Percentiles rank a stretch among this genome's conserved stretches.
Evolutionary conservation across 2,329 filamentous ascomycete species (phyloP).

Genomic region (Stagonosporopsis cucurbitacearum): DNA sequence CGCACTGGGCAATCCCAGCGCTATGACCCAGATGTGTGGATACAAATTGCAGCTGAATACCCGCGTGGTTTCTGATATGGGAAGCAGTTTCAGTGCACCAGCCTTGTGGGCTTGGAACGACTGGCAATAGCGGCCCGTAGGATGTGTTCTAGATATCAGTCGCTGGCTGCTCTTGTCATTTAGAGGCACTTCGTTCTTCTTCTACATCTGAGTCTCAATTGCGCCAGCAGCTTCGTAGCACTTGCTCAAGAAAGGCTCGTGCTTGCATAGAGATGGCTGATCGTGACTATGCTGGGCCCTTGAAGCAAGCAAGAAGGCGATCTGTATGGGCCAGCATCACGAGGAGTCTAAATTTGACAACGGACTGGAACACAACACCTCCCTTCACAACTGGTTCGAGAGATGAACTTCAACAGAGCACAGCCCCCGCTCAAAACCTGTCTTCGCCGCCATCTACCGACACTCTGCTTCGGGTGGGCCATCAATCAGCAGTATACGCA

Average conservation of each 20-base stretch:
- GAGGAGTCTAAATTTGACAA: background rate
- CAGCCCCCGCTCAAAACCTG: background rate
- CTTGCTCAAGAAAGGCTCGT: too few relatives aligned
- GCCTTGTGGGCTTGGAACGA: background rate
- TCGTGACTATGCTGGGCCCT: slow-evolving; percentile 6
- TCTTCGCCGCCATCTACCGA: background rate
- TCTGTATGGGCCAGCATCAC: background rate
- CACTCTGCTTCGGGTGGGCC: background rate
- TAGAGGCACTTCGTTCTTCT: background rate
- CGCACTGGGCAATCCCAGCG: background rate
- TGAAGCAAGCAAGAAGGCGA: background rate
- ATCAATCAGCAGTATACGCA: background rate
- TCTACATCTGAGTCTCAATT: background rate
- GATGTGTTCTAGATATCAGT: background rate
- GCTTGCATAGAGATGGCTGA: background rate
- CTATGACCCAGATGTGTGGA: slow-evolving; percentile 6
- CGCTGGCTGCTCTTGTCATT: background rate
- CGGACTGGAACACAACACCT: background rate
- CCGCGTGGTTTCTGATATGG: background rate
- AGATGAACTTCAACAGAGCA: background rate
- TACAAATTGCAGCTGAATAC: slow-evolving; percentile 8
- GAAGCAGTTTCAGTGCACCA: background rate
- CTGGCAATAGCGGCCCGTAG: background rate
- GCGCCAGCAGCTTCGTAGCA: background rate
- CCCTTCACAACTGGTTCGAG: background rate